Base-by-base conservation (phyloP, 1,284 basidiomycete genomes). In the Irpex rosettiformis region DNA sequence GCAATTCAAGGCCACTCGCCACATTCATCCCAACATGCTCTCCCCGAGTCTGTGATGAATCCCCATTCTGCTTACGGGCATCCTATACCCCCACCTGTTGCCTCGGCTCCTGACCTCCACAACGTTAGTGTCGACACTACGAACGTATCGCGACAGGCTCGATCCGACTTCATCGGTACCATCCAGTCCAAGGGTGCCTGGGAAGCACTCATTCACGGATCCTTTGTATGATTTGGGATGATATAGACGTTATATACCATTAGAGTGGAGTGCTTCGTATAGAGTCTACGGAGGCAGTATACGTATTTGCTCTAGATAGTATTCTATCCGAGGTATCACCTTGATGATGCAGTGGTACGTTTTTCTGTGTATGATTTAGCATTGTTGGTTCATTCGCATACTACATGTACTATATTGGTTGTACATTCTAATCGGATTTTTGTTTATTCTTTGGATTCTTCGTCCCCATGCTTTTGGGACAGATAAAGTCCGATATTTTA, bases 141-240 rank as follows among this genome's bases (percentile, higher is more conserved):
- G 62, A 49, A 30, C 54, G 56, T 42, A 58, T 59, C 55, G 61
- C 60, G 8, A 16, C 55, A 60, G 56, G 25, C 68, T 63, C 56
- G 58, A 11, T n/a, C 65, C 52, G 66, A 67, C 58, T 67, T 72
- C 61, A 61, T 71, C 56, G 66, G 66, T 30, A 68, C 70, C 54
- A 64, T 72, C 37, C 67, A 69, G 62, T 67, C 67, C 47, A 72
- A 72, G 62, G 25, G 54, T 25, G 67, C 67, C 52, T 71, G 67
- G 66, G 70, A 72, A 37, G 69, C 69, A 18, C 63, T 72, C 57
- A 67, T 72, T 21, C 70, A 72, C 60, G 70, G 70, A 22, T 66
- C 69, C 21, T 70, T 69, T 62, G 65, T 70, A 18, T 72, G 58
- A 69, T 28, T 45, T 45, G 16, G 16, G 7, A 18, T 45, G n/a